A percentile compares a stretch with the other conserved stretches of the same genome.
These are phyloP conservation scores for Alternaria consortialis DNA, from an alignment of 2,329 filamentous ascomycete species.

Conservation along the genomic window DNA sequence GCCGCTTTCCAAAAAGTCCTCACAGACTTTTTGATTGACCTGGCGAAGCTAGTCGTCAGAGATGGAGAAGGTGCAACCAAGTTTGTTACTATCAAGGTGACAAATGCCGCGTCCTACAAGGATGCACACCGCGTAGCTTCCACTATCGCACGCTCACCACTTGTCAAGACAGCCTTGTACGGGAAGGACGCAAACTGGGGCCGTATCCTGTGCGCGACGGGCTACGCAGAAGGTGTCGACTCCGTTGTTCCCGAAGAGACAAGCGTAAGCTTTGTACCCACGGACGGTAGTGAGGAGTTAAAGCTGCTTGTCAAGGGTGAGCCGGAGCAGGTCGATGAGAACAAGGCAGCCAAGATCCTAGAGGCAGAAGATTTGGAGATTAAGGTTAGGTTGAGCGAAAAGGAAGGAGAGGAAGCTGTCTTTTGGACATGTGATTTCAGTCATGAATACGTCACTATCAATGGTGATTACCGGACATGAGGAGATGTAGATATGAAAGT, in stretches of 20 bases:
- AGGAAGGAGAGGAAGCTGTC: conserved; percentile 63
- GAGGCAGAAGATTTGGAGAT: conserved; percentile 81
- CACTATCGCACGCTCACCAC: conserved; percentile 86
- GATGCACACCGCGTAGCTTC: conserved; percentile 83
- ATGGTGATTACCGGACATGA: conserved; percentile 71
- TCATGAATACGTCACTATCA: conserved; percentile 80
- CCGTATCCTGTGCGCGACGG: conserved; percentile 92
- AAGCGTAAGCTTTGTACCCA: conserved; percentile 79
- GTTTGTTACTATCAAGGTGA: conserved; percentile 91
- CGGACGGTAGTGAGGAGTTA: conserved; percentile 78
- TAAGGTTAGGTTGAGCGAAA: conserved; percentile 75
- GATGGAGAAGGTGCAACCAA: conserved; percentile 98
- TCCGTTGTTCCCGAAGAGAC: conserved; percentile 75
- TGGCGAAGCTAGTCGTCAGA: conserved; percentile 91
- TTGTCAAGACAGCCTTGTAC: conserved; percentile 97
- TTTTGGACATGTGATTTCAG: conserved; percentile 91
- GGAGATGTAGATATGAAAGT: neutral
- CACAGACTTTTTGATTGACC: conserved; percentile 79
- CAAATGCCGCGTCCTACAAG: conserved; percentile 72
- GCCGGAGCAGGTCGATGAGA: conserved; percentile 81
- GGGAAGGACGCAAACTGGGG: conserved; percentile 99
- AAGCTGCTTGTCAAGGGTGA: conserved; percentile 81
- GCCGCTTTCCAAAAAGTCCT: conserved; percentile 75
- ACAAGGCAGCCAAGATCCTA: conserved; percentile 77
- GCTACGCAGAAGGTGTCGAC: conserved; percentile 74